Evolutionary conservation across 306 rosid species (phyloP), one percentile per base, ranked within the genome.

Genomic region (Vigna hirtella): DNA sequence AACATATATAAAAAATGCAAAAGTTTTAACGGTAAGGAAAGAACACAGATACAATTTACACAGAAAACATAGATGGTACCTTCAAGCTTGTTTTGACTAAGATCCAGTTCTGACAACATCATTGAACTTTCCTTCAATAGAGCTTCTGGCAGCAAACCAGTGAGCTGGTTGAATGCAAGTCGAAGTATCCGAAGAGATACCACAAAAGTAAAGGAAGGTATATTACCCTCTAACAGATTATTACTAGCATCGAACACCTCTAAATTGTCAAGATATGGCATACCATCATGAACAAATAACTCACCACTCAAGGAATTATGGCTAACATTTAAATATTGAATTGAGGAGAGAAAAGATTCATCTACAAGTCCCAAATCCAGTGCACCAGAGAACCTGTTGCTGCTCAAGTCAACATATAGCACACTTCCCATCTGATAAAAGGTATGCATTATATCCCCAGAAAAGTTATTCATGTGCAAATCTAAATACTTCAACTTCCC

Each of bases 221-320:
- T 82, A 58, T 57, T 70, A 42, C 96, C 96, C 61, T 43, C 90
- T 72, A 92, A 69, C 79, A 80, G 87, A 82, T 92, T 92, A 79
- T 81, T 59, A 82, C 90, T 89, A 66, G 90, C 96, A 90, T 92
- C 97, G 40, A 92, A 85, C n/a, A 90, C 87, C 86, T 86, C 93
- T 86, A 92, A 89, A 82, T 77, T 89, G 79, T 92, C 97, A 65
- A 92, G 90, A 79, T 87, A 92, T 20, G 97, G 89, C 87, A 90
- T 84, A 61, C 93, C 97, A 86, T 90, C 96, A 70, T 92, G 96
- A 65, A 84, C 85, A 85, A 92, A 92, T 50, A 88, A 90, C 82
- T 89, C 87, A 64, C 96, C 96, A 48, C 20, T 70, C 91, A 92
- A 83, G 28, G 85, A 74, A 85, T 92, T 92, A 64, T 83, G 83